Base-by-base conservation (phyloP, 2,329 filamentous ascomycete species). In the Aspergillus tamarii region DNA sequence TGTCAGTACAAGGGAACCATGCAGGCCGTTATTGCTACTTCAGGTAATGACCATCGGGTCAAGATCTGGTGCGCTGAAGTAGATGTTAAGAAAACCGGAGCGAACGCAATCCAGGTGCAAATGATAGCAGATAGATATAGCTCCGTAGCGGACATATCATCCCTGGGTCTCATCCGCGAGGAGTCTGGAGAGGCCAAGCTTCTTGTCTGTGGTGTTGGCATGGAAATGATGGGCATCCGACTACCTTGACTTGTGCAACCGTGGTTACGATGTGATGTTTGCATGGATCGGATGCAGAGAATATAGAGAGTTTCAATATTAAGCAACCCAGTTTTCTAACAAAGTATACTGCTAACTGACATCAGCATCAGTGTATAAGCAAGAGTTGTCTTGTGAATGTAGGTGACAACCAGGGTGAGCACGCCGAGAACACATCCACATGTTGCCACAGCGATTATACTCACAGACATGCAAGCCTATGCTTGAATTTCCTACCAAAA, bases 71-170 rank as follows among this genome's bases (percentile, higher is more conserved):
- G 67, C 11, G 67, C 81, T 8, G 63, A 65, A 5, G 66, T 81
- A 43, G 71, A 77, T 61, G 50, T 65, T 12, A 59, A 62, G n/a
- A 62, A 66, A 50, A 30, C 48, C 19, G 69, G 64, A 11, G 48
- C 66, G 8, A 62, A 73, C 26, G 68, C 55, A 8, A 73, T 77
- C 10, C 61, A 59, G 11, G 66, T 77, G 41, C 50, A 67, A 11
- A 70, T 73, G 26, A 16, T 72, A 26, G 43, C 72, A 7, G 72
- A 81, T 59, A 63, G 66, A 53, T 80, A 79, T 64, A 86, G 83
- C 23, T 76, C 80, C 30, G 84, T 88, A 4, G 85, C 85, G 16
- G 86, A 88, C 74, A 81, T 86, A 21, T 84, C 85, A 3, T 80
- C 81, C 32, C 73, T 88, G 72, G 81, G 80, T n/a, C 66, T 82